Conservation (phyloP, 2,329 filamentous ascomycete genomes). For the Anthostomella pinea region DNA sequence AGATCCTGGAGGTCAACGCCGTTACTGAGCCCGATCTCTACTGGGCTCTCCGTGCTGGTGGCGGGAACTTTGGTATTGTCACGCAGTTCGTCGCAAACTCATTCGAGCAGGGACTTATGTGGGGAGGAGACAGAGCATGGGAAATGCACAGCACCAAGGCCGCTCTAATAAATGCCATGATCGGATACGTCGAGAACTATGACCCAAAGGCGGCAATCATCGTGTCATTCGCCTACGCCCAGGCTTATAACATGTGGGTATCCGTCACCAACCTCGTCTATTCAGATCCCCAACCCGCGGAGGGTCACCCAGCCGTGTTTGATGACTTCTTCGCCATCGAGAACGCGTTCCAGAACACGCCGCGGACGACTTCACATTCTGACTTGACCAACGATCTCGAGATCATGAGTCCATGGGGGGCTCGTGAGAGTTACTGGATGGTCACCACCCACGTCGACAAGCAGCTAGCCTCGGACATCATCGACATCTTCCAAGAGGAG, state of each 20-base stretch:
- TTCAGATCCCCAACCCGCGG: constrained; percentile 7
- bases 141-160: constrained; percentile 11
- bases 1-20: constrained; percentile 17
- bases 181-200: constrained; percentile 8
- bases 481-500: constrained; percentile 9
- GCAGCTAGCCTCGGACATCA: constrained; percentile 8
- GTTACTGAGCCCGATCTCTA: constrained; percentile 37
- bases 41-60: constrained; percentile 22
- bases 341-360: too few species aligned
- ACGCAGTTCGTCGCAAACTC: constrained; percentile 13
- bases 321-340: constrained; percentile 24
- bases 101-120: constrained; percentile 12
- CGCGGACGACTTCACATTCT: constrained; percentile 3
- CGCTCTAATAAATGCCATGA: constrained; percentile 5
- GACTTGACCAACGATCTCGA: constrained; percentile 13
- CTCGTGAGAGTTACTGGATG: constrained; percentile 13
- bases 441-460: constrained; percentile 9
- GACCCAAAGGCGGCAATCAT: constrained; percentile 17
- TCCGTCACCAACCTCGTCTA: constrained; percentile 7
- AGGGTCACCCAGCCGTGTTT: constrained; percentile 18
- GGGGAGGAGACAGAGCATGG: constrained; percentile 12
- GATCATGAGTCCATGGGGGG: constrained; percentile 3
- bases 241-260: constrained; percentile 12
- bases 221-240: constrained; percentile 10
- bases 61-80: constrained; percentile 18